Conservation (phyloP, 148 eudicot genomes). For the Rhododendron molle region DNA sequence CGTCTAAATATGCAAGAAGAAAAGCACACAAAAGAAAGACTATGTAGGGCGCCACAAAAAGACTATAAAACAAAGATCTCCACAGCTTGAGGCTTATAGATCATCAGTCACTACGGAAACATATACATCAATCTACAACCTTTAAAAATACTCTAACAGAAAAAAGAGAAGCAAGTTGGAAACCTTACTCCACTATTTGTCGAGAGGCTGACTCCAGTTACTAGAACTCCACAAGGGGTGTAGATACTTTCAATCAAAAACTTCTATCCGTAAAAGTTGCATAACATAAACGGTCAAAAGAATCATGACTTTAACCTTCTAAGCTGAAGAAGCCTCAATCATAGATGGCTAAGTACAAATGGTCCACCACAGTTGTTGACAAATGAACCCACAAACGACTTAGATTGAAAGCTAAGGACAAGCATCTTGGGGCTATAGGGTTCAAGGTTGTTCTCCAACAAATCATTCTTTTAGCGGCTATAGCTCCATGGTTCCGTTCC, state of each 20-base stretch:
- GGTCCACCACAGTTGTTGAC: neutral
- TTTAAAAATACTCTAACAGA: neutral
- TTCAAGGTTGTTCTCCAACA: neutral
- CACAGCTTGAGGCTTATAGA: neutral
- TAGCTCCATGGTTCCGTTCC: neutral
- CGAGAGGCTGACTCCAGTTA: neutral
- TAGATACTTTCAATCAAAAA: neutral
- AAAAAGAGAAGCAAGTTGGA: neutral
- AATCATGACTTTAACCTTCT: neutral
- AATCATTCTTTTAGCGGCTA: neutral
- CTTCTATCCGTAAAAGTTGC: neutral
- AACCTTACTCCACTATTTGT: neutral
- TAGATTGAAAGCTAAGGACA: neutral
- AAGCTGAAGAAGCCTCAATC: neutral
- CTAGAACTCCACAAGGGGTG: neutral
- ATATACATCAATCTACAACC: neutral
- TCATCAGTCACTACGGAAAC: neutral
- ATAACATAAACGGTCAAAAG: neutral
- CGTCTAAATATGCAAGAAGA: neutral
- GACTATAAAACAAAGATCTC: neutral
- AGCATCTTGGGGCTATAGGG: neutral
- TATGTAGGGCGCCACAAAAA: neutral
- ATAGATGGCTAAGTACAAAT: neutral
- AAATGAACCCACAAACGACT: neutral
- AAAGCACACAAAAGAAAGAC: neutral